Evolutionary conservation across 2,329 filamentous ascomycete species (phyloP), one percentile per base, ranked within the genome.

Genomic region (Phoma sp.): DNA sequence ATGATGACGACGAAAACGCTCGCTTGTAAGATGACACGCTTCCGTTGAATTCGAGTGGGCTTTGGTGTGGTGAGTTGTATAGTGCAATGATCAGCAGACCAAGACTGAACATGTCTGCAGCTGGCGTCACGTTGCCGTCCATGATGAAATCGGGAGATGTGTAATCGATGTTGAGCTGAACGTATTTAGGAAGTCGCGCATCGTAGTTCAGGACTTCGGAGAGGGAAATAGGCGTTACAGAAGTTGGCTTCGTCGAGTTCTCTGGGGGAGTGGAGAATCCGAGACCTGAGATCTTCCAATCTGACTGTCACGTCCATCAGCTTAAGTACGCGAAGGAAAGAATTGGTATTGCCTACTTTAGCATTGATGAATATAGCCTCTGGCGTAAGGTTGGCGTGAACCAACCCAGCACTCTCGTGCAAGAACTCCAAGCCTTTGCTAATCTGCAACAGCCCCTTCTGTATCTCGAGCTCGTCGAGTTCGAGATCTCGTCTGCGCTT

Each of bases 271-370:
- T 90, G 72, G 90, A 91, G 74, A 97, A 99, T 0, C 90, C 86
- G 35, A 99, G 83, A n/a, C 94, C 95, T 65, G 92, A 94, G 58
- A 99, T 91, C 75, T 99, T 99, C 95, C 95, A 99, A 76, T 99
- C 95, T 43, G 91, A 96, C 88, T 91, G 68, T 68, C 58, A 54
- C 58, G 17, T 46, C 13, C 41, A 71, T 76, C 61, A 76, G 75
- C 50, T 64, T 55, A 33, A 37, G 27, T 51, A 40, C 50, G 25
- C 8, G 45, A 43, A 32, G 44, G 41, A 47, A 31, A 35, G 49
- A 52, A 47, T 59, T 58, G 51, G 36, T 52, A 55, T 70, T 70
- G 59, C 83, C 58, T 78, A 85, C 88, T 85, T 99, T 99, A 36
- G 91, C 86, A 77, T 99, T 99, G 75, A 99, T 87, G 62, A 96